Conservation (phyloP, 2,329 filamentous ascomycete species). For the Lasiodiplodia hormozganensis region DNA sequence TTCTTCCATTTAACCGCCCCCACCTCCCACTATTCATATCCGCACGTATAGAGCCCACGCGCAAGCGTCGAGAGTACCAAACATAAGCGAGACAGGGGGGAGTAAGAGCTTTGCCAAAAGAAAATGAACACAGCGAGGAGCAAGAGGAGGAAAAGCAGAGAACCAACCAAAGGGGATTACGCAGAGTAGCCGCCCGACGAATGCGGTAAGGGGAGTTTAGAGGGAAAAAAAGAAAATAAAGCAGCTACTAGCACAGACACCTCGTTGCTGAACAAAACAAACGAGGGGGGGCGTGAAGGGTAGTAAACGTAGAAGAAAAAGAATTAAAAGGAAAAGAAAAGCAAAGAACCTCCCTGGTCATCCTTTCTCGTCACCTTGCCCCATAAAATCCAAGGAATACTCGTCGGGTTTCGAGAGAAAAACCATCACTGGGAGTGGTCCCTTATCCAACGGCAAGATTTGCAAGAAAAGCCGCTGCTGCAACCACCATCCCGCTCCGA, state of each 20-base stretch:
- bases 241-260: slow-evolving; percentile 29
- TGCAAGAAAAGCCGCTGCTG: neutral
- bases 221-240: neutral
- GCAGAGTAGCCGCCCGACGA: slow-evolving; percentile 13
- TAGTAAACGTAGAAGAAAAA: neutral
- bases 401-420: neutral
- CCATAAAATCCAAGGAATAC: slow-evolving; percentile 23
- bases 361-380: slow-evolving; percentile 22
- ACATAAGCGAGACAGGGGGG: neutral
- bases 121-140: neutral
- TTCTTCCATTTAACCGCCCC: neutral
- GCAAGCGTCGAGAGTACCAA: neutral
- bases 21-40: neutral
- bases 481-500: neutral
- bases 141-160: neutral
- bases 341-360: neutral
- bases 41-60: neutral
- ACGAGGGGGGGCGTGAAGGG: neutral
- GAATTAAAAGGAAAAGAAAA: neutral
- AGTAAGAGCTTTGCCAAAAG: neutral
- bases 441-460: slow-evolving; percentile 13
- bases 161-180: slow-evolving; percentile 3
- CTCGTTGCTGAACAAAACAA: neutral
- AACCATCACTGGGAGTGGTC: neutral
- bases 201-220: neutral